Evolutionary conservation across 345 rosid genomes (phyloP).

Genomic region (Pugionium dolabratum): DNA sequence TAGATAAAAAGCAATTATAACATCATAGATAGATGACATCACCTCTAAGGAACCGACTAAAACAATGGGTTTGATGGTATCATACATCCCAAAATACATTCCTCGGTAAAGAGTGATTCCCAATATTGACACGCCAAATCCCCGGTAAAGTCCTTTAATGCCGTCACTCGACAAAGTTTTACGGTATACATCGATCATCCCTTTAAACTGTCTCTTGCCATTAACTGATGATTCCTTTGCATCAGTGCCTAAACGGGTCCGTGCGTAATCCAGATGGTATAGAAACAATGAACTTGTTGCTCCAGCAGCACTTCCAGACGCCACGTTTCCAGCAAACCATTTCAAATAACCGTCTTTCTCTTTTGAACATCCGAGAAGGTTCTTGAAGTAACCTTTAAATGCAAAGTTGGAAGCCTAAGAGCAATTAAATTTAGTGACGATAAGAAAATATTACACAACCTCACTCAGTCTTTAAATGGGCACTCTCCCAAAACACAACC

Average conservation of each 20-base stretch:
- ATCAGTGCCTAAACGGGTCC: conserved; percentile 88
- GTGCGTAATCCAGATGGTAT: conserved; percentile 88
- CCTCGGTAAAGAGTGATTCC: conserved; percentile 91
- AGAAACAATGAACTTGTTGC: conserved; percentile 79
- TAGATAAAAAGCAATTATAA: not conserved
- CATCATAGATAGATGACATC: conserved; percentile 3
- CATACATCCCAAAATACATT: conserved; percentile 94
- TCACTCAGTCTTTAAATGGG: not conserved
- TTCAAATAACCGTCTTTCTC: conserved; percentile 84
- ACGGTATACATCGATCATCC: conserved; percentile 76
- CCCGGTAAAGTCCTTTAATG: conserved; percentile 71
- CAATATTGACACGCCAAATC: conserved; percentile 84
- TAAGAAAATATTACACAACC: conserved; percentile 11
- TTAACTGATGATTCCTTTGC: conserved; percentile 54
- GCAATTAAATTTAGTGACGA: conserved; percentile 57
- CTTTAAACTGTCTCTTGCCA: conserved; percentile 73
- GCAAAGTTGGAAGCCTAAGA: conserved; percentile 97
- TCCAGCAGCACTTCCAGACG: conserved; percentile 98
- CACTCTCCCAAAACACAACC: not conserved
- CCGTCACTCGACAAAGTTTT: conserved; percentile 82
- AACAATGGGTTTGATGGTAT: conserved; percentile 79
- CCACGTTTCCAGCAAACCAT: conserved; percentile 85
- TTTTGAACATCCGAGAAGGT: conserved; percentile 67
- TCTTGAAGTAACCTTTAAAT: conserved; percentile 89
- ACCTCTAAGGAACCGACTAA: conserved; percentile 90